Base-by-base conservation (phyloP, 1,284 basidiomycete genomes). In the Ceratobasidium sp. region DNA sequence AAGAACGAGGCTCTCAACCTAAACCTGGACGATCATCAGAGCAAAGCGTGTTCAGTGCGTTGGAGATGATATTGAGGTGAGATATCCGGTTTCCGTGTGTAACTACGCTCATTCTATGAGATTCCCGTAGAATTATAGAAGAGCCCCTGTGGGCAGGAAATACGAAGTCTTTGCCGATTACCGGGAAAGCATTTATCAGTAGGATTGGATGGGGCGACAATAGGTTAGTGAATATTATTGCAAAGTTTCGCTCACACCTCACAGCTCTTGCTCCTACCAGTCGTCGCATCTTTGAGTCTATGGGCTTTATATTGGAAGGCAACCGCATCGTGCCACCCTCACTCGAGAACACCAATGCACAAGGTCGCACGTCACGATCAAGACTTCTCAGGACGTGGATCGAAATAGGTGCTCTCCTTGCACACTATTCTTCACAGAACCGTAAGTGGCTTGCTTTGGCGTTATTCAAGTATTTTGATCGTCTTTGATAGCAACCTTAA, bases 351-450 rank as follows among this genome's bases (percentile, higher is more conserved):
- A 80, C 74, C 14, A 85, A 84, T 1, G 78, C 82, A 1, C 81
- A 84, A 45, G 90, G 89, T 9, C 85, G 83, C 59, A 82, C 84
- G 65, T 88, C 85, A 74, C 86, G 90, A 15, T 85, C 85, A 22
- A 90, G 86, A 77, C 84, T 94, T 2, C 85, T 94, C 57, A 87
- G 92, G 33, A 90, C 90, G 27, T 94, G 93, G 93, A 85, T 93
- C 15, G 92, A 95, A 79, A 81, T 91, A 3, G 83, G 88, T 57
- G 87, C 91, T 1, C 93, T 90, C 88, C 76, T 90, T 31, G 82
- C 84, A 1, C 87, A 92, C 76, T 93, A 86, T 78, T 85, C 84
- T 63, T 87, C 86, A 53, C 81, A 83, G 44, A 76, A 87, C 77
- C 79, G 90, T 90, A 81, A 73, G 83, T 79, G 48, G 44, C 48